Evolutionary conservation across 2,329 filamentous ascomycete species (phyloP).

Genomic region (Aspergillus hiratsukae): DNA sequence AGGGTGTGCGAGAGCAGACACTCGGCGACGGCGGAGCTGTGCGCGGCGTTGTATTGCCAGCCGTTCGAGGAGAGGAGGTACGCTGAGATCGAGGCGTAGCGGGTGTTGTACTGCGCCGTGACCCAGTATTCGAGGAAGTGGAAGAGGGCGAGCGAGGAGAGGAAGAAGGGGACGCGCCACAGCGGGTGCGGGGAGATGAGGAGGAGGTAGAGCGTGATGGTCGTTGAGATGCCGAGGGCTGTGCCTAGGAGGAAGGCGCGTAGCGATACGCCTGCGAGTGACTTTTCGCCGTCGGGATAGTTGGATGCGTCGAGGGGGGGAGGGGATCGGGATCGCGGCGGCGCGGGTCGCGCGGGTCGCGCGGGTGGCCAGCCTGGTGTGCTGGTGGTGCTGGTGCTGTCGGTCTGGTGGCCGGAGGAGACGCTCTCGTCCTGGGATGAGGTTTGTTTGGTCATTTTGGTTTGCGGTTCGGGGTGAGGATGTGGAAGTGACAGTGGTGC

Average conservation of each 20-base stretch:
- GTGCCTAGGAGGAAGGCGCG: slow-evolving; percentile 43
- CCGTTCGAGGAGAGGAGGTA: slow-evolving; percentile 87
- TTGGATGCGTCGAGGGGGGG: slow-evolving; percentile 25
- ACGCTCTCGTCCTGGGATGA: background rate
- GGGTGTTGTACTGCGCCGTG: slow-evolving; percentile 78
- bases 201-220: slow-evolving; percentile 26
- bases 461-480: slow-evolving; percentile 6
- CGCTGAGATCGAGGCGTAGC: slow-evolving; percentile 64
- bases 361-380: slow-evolving; percentile 14
- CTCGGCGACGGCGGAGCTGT: slow-evolving; percentile 69
- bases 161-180: slow-evolving; percentile 56
- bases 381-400: slow-evolving; percentile 1
- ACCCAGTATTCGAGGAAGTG: slow-evolving; percentile 97
- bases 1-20: slow-evolving; percentile 46
- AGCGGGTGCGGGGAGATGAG: slow-evolving; percentile 34
- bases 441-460: slow-evolving; percentile 16
- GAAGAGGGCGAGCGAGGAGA: slow-evolving; percentile 65
- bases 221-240: slow-evolving; percentile 32
- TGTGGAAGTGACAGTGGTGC: slow-evolving; percentile 12
- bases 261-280: slow-evolving; percentile 42
- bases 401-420: slow-evolving; percentile 4
- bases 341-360: slow-evolving; percentile 9
- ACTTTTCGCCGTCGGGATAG: slow-evolving; percentile 37
- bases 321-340: slow-evolving; percentile 6
- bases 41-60: slow-evolving; percentile 75